These are phyloP conservation scores for Eucalyptus regnans DNA, from an alignment of 345 rosid species.

Conservation along the genomic window DNA sequence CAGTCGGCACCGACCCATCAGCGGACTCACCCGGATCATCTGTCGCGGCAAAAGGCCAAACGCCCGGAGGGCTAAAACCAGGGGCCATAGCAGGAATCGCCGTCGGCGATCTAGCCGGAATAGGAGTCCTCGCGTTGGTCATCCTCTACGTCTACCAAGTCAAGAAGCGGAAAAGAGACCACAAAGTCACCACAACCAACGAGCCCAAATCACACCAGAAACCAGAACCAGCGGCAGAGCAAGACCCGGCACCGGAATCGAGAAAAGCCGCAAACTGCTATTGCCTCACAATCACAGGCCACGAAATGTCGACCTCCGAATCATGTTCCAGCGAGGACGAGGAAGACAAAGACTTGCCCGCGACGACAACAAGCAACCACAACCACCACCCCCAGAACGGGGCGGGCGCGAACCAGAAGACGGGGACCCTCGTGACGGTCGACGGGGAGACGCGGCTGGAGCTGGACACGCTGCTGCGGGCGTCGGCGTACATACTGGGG, in stretches of 20 bases:
- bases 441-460: slow-evolving; percentile 70
- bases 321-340: slow-evolving; percentile 46
- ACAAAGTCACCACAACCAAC: neutral
- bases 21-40: slow-evolving; percentile 5
- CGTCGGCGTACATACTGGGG: slow-evolving; percentile 79
- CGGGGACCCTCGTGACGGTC: slow-evolving; percentile 43
- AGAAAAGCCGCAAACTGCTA: slow-evolving; percentile 26
- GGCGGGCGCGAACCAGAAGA: neutral
- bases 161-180: slow-evolving; percentile 27
- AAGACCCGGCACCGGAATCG: neutral
- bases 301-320: slow-evolving; percentile 34
- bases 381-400: neutral
- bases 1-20: slow-evolving; percentile 16
- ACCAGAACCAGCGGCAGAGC: slow-evolving; percentile 5
- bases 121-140: slow-evolving; percentile 42
- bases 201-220: slow-evolving; percentile 4
- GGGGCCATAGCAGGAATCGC: slow-evolving; percentile 56
- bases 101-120: slow-evolving; percentile 52
- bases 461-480: slow-evolving; percentile 59
- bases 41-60: neutral
- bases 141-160: slow-evolving; percentile 58
- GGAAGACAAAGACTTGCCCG: neutral
- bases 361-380: neutral
- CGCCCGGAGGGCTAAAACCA: slow-evolving; percentile 44
- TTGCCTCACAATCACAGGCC: slow-evolving; percentile 36